phyloP scores from a whole-genome alignment of 306 rosid species.

The Lathyrus sativus region DNA sequence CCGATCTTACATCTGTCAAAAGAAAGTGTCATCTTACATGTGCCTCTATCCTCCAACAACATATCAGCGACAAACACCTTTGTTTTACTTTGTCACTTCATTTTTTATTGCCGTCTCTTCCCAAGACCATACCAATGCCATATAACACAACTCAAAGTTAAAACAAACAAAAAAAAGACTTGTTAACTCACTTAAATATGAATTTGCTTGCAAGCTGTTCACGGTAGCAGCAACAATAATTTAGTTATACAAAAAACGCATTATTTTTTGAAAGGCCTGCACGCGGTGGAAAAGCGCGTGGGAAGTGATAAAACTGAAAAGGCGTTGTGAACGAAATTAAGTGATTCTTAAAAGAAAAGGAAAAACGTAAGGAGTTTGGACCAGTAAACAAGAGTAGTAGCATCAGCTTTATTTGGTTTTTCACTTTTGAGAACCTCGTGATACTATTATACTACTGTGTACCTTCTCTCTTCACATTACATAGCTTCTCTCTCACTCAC shows the following conservation, averaged over 20 bases:
- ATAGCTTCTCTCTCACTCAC: slow-evolving; percentile 29
- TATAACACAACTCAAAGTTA: neutral
- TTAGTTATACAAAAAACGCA: neutral
- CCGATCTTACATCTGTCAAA: neutral
- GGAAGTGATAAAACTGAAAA: slow-evolving; percentile 9
- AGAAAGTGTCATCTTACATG: neutral
- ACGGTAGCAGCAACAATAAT: neutral
- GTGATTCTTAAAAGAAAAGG: neutral
- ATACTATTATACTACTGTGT: slow-evolving; percentile 21
- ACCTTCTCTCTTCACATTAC: slow-evolving; percentile 34
- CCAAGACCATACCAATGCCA: slow-evolving; percentile 15
- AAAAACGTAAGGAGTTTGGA: slow-evolving; percentile 40
- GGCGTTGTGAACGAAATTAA: slow-evolving; percentile 11
- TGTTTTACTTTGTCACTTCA: slow-evolving; percentile 32
- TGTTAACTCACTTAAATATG: neutral
- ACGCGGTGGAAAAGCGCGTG: slow-evolving; percentile 38
- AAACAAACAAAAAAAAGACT: slow-evolving; percentile 10
- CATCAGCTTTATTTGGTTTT: slow-evolving; percentile 15
- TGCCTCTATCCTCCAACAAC: slow-evolving; percentile 22
- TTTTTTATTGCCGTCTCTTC: slow-evolving; percentile 5
- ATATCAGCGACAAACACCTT: slow-evolving; percentile 36
- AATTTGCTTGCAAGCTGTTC: slow-evolving; percentile 25
- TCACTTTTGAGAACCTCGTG: slow-evolving; percentile 55
- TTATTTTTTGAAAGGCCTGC: neutral
- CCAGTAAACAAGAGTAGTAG: slow-evolving; percentile 37